A percentile compares a stretch with the other conserved stretches of the same genome.
Conservation (phyloP, 805 yeast genomes). For the Ogataea pini region DNA sequence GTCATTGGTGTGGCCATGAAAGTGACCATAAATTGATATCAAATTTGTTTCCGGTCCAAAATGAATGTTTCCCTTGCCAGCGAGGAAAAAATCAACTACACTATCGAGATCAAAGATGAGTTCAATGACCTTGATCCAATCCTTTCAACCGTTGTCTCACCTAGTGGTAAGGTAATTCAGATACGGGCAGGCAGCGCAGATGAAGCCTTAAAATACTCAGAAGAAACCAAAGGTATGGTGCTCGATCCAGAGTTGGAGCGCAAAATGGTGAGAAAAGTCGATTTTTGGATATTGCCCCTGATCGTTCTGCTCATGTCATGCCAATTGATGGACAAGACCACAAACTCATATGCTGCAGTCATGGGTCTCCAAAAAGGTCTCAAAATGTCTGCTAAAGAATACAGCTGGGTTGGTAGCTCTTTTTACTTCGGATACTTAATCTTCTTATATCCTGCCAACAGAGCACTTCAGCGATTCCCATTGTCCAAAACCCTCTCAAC, state of each 20-base stretch:
- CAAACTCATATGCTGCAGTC: constrained; percentile 56
- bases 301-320: constrained; percentile 48
- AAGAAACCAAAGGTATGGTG: constrained; percentile 1
- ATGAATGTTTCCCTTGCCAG: neutral
- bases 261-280: constrained; percentile 26
- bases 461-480: constrained; percentile 48
- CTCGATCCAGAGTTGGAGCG: neutral
- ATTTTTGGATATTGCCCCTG: constrained; percentile 50
- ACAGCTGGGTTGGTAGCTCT: constrained; percentile 35
- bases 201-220: constrained; percentile 1
- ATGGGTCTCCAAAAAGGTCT: constrained; percentile 54
- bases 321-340: constrained; percentile 62
- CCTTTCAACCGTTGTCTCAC: neutral
- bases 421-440: constrained; percentile 48
- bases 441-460: constrained; percentile 50
- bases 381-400: constrained; percentile 44
- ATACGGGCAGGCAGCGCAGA: neutral
- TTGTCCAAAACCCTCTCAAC: constrained; percentile 50
- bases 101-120: neutral
- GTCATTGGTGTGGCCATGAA: neutral
- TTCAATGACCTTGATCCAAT: neutral
- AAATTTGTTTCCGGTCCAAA: neutral
- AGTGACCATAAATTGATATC: neutral
- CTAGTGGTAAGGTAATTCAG: neutral
- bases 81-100: neutral